Base-by-base conservation (phyloP, 768 basidiomycete genomes). In the Psilocybe sp. region DNA sequence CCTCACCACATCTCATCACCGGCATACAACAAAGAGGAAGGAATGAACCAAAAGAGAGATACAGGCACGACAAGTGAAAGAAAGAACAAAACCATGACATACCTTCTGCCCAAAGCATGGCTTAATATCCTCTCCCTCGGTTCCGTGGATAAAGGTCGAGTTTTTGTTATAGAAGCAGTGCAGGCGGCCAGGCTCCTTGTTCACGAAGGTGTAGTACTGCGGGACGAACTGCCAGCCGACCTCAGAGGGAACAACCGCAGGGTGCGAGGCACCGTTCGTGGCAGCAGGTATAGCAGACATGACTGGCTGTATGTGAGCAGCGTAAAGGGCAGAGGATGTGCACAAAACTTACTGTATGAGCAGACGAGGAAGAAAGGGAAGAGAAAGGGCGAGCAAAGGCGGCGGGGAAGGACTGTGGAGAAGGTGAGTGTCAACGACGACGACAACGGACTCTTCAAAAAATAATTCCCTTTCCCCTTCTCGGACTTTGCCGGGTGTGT, bases 221-320 rank as follows among this genome's bases (percentile, higher is more conserved):
- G 93, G 92, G 60, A 97, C 94, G 75, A 98, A 98, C 73, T 98
- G 94, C 93, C 94, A 98, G 73, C 95, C 94, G 66, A 98, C 95
- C 76, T 97, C 92, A 60, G 87, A 92, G 70, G 89, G 89, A 76
- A 87, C 75, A 76, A 90, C 85, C 65, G 77, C 80, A 57, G 53
- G 77, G 65, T 81, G 80, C 60, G 71, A 61, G 58, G 69, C 53
- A 57, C 23, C 23, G 31, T 12, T 46, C 1, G 70, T 64, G 60
- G 80, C 61, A 66, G 72, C 55, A 55, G 62, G 45, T 47, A 60
- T 53, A 34, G 70, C 62, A 63, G 69, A 70, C 49, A 71, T 66
- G 71, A 41, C 35, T 51, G 48, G 34, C 45, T 46, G 6, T 35
- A 19, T 5, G 9, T 20, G 16, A 31, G 37, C 10, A 14, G 20